Evolutionary conservation across 495 filamentous ascomycete species (phyloP).

Genomic region (Alectoria sarmentosa): DNA sequence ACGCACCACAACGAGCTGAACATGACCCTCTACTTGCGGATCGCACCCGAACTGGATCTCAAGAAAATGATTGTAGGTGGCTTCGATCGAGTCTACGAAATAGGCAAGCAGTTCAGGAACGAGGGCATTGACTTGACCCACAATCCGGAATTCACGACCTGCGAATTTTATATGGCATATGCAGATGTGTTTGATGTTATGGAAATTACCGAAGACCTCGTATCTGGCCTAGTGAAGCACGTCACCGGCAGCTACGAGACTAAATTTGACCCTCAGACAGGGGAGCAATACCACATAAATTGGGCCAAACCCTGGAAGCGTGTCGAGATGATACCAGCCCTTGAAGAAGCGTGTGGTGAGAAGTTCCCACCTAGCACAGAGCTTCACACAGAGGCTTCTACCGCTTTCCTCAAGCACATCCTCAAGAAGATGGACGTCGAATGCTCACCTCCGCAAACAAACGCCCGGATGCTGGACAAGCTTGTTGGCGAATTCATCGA

Average conservation of each 20-base stretch:
- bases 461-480: slow-evolving; percentile 96
- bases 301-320: slow-evolving; percentile 93
- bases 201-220: slow-evolving; percentile 88
- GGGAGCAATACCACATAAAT: slow-evolving; percentile 83
- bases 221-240: slow-evolving; percentile 85
- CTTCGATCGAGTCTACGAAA: slow-evolving; percentile 84
- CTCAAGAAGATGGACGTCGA: slow-evolving; percentile 87
- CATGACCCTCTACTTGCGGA: slow-evolving; percentile 88
- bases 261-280: slow-evolving; percentile 70
- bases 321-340: slow-evolving; percentile 92
- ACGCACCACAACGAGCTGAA: slow-evolving; percentile 93
- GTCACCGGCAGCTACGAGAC: slow-evolving; percentile 82
- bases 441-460: slow-evolving; percentile 83
- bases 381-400: slow-evolving; percentile 82
- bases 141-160: slow-evolving; percentile 97
- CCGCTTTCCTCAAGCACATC: slow-evolving; percentile 74
- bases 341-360: slow-evolving; percentile 83
- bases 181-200: slow-evolving; percentile 91
- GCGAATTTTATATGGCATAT: slow-evolving; percentile 95
- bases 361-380: slow-evolving; percentile 87
- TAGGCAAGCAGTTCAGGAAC: slow-evolving; percentile 88
- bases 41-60: slow-evolving; percentile 91
- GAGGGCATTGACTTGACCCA: slow-evolving; percentile 95
- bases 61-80: slow-evolving; percentile 96
- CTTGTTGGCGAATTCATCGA: slow-evolving; percentile 95